phyloP scores from a whole-genome alignment of 805 yeast genomes.

The Candida pseudofarinosa region DNA sequence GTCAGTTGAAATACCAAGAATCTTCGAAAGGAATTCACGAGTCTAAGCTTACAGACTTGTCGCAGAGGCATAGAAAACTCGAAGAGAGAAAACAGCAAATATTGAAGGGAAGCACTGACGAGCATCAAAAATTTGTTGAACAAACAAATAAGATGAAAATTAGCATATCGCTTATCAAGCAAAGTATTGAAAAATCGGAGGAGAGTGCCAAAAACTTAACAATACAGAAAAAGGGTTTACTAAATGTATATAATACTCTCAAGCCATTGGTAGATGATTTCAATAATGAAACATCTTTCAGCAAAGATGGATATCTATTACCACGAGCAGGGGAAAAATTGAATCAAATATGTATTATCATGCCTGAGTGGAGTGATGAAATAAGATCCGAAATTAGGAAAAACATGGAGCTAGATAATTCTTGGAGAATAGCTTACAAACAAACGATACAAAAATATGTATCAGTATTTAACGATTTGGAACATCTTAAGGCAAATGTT shows the following conservation, averaged over 20 bases:
- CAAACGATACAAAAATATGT: conserved; percentile 27
- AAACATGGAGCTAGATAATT: conserved; percentile 18
- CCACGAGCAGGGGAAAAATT: conserved; percentile 23
- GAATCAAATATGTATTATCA: conserved; percentile 18
- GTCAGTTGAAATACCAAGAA: conserved; percentile 18
- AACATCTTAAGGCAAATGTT: conserved; percentile 18
- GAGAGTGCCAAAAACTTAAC: conserved; percentile 17
- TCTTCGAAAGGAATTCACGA: conserved; percentile 16
- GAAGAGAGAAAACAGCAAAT: conserved; percentile 21
- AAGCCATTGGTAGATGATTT: conserved; percentile 23
- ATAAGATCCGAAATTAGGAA: conserved; percentile 23
- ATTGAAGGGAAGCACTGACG: conserved; percentile 19
- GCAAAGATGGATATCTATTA: conserved; percentile 28
- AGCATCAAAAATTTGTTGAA: conserved; percentile 16
- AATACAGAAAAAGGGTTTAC: conserved; percentile 21
- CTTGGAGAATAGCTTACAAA: conserved; percentile 29
- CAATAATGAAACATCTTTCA: conserved; percentile 17
- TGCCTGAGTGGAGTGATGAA: conserved; percentile 34
- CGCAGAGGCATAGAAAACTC: conserved; percentile 14
- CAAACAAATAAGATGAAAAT: conserved; percentile 9
- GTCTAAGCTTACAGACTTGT: conserved; percentile 16
- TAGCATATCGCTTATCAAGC: conserved; percentile 16
- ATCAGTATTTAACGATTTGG: conserved; percentile 23
- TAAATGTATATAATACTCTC: conserved; percentile 12
- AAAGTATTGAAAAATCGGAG: conserved; percentile 22